phyloP scores from a whole-genome alignment of 2,329 filamentous ascomycete species.

The Aspergillus ustus region DNA sequence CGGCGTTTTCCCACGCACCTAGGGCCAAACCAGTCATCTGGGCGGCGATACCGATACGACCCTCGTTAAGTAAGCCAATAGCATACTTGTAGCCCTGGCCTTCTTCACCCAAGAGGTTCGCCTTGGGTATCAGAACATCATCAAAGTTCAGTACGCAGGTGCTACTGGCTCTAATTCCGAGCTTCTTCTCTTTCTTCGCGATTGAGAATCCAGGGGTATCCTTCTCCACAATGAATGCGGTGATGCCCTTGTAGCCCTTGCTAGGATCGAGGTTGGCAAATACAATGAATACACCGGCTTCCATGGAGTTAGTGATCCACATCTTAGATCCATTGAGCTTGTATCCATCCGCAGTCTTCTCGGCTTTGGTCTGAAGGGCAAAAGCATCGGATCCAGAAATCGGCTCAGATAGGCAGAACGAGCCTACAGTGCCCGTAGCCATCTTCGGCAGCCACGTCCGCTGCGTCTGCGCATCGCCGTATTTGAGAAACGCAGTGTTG shows the following conservation, averaged over 20 bases:
- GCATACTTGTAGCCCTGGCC: constrained; percentile 98
- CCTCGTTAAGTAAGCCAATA: constrained; percentile 91
- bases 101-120: constrained; percentile 83
- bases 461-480: constrained; percentile 75
- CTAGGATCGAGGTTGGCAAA: constrained; percentile 93
- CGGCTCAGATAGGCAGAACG: constrained; percentile 91
- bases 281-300: constrained; percentile 94
- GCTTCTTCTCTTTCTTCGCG: constrained; percentile 99
- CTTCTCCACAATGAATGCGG: constrained; percentile 94
- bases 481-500: constrained; percentile 90
- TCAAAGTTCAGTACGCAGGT: constrained; percentile 98
- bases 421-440: constrained; percentile 85
- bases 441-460: constrained; percentile 87
- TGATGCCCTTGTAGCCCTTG: constrained; percentile 96
- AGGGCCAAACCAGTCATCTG: constrained; percentile 98
- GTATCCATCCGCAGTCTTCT: constrained; percentile 81
- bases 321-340: constrained; percentile 92
- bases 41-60: constrained; percentile 94
- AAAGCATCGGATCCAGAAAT: constrained; percentile 95
- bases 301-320: constrained; percentile 99
- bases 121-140: constrained; percentile 86
- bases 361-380: constrained; percentile 87
- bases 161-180: constrained; percentile 92
- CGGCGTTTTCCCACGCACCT: constrained; percentile 94
- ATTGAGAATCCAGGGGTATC: constrained; percentile 86